Base-by-base conservation (phyloP, 2,329 filamentous ascomycete species). In the Colletotrichum sp. region DNA sequence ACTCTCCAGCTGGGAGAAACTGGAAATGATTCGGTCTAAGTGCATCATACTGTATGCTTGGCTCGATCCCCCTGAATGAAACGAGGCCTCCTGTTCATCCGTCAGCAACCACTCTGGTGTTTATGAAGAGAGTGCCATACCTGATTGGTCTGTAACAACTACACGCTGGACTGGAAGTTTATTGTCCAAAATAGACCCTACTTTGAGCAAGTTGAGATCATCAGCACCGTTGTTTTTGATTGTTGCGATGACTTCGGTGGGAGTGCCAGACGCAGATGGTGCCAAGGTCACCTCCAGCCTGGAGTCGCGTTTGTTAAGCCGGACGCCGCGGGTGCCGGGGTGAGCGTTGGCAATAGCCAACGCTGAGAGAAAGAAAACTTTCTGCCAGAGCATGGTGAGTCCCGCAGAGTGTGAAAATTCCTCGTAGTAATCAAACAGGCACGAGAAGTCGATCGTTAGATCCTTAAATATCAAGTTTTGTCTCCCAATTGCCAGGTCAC, bases 171-270 rank as follows among this genome's bases (percentile, higher is more conserved):
- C 66, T 24, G 66, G 66, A 18, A 69, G 66, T 15, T 69, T 57
- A 30, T 59, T 72, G 55, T 79, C 79, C 16, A 81, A 77, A 13
- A 80, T 69, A 16, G 79, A 80, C 28, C 80, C 79, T 24, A 80
- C 70, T 32, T 73, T 79, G 49, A 81, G 49, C 32, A 81, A 62
- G 24, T 78, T 80, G 8, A 81, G 77, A 28, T 80, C 78, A 15
- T 49, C 44, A 8, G 76, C 26, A 9, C 79, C 78, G 18, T 67
- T 62, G 13, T 80, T 80, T 57, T 65, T 78, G 55, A 80, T 77
- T 16, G 72, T 80, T 8, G 77, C 79, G 21, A 26, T 26, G 13
- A 64, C 62, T 64, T 39, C 62, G 8, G 62, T 34, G n/a, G 62
- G 16, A 32, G 28, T 24, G 62, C 36, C 8, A 34, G 34, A n/a